phyloP scores from a whole-genome alignment of 352 stramenopile species.

The Elongisporangium undulatum region DNA sequence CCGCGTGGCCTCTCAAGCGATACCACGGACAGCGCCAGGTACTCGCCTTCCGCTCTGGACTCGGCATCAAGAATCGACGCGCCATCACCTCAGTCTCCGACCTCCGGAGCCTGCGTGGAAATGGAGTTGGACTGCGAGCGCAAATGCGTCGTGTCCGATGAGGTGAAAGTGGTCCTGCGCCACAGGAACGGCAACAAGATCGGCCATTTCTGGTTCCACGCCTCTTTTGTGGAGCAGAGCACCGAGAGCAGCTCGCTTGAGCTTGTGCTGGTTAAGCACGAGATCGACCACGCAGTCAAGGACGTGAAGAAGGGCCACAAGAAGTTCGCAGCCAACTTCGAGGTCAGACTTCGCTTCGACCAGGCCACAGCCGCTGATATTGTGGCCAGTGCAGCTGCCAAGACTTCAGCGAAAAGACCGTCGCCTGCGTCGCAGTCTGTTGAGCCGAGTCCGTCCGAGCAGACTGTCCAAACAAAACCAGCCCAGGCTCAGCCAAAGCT shows the following conservation, averaged over 20 bases:
- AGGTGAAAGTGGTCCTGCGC: slow-evolving; percentile 50
- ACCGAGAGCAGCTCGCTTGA: slow-evolving; percentile 12
- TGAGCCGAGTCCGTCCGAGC: neutral
- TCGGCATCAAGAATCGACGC: neutral
- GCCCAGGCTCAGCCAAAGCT: slow-evolving; percentile 1
- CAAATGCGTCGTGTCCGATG: slow-evolving; percentile 47
- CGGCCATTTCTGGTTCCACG: slow-evolving; percentile 79
- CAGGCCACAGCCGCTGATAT: slow-evolving; percentile 24
- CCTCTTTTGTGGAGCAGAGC: slow-evolving; percentile 42
- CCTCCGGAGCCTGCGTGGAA: slow-evolving; percentile 10
- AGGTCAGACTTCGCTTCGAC: slow-evolving; percentile 46
- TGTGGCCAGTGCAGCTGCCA: slow-evolving; percentile 1
- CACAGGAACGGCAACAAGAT: slow-evolving; percentile 33
- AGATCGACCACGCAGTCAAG: slow-evolving; percentile 73
- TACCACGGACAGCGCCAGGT: slow-evolving; percentile 2
- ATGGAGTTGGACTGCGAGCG: slow-evolving; percentile 40
- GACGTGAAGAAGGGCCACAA: slow-evolving; percentile 69
- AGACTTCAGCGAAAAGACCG: neutral
- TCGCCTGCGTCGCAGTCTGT: neutral
- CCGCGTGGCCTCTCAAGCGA: slow-evolving; percentile 3
- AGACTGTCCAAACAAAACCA: neutral
- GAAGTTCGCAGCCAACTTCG: slow-evolving; percentile 45
- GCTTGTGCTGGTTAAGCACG: slow-evolving; percentile 41
- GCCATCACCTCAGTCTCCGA: neutral
- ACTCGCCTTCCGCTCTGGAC: neutral